These are phyloP conservation scores for Stagonosporopsis vannaccii DNA, from an alignment of 2,329 filamentous ascomycete genomes.

Conservation along the genomic window DNA sequence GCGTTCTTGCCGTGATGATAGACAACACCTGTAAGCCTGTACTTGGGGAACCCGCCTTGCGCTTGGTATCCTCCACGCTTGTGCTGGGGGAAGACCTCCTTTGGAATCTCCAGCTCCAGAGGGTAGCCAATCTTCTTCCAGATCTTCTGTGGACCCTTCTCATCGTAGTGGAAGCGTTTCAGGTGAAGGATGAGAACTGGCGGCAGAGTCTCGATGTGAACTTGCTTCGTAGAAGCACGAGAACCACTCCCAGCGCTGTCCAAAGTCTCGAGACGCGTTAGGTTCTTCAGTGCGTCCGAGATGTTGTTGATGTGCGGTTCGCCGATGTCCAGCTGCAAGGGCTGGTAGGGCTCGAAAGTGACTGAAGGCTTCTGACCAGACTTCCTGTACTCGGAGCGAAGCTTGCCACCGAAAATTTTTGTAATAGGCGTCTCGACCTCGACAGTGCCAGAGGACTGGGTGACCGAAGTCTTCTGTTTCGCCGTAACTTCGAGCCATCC, in stretches of 20 bases:
- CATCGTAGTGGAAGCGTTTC: conserved; percentile 97
- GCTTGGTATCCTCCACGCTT: conserved; percentile 71
- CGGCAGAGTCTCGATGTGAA: conserved; percentile 90
- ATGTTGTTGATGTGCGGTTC: conserved; percentile 88
- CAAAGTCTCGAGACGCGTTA: conserved; percentile 84
- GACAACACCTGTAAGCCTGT: conserved; percentile 86
- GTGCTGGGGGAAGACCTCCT: conserved; percentile 82
- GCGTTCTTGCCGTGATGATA: conserved; percentile 99
- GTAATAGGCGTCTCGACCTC: conserved; percentile 82
- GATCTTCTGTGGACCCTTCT: conserved; percentile 90
- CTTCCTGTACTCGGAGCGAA: conserved; percentile 87
- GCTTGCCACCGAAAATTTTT: conserved; percentile 91
- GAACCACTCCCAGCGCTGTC: conserved; percentile 82
- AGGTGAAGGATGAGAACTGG: conserved; percentile 93
- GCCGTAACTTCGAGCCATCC: conserved; percentile 96
- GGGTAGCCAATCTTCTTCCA: conserved; percentile 99
- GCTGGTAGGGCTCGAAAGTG: conserved; percentile 91
- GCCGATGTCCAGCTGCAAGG: conserved; percentile 92
- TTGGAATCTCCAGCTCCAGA: conserved; percentile 90
- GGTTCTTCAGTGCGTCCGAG: conserved; percentile 82
- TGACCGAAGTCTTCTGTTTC: conserved; percentile 86
- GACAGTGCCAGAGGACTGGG: conserved; percentile 80
- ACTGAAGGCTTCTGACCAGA: conserved; percentile 89
- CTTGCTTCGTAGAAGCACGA: conserved; percentile 85
- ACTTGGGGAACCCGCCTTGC: conserved; percentile 77